These are phyloP conservation scores for Dipodascus albidus DNA, from an alignment of 805 yeast species.

Conservation along the genomic window DNA sequence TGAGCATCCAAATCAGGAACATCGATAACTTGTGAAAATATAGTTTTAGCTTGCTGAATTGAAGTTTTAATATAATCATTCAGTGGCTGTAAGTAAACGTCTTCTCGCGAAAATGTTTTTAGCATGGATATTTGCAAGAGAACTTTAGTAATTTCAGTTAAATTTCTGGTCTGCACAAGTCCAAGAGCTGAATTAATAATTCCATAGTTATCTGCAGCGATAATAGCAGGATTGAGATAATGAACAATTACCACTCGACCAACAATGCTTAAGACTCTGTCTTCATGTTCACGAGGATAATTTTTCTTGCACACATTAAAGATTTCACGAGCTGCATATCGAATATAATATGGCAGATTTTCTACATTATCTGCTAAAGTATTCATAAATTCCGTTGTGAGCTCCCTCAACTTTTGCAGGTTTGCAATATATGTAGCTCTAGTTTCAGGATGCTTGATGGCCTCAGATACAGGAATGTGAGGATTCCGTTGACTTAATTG, in stretches of 20 bases:
- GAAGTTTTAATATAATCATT: constrained; percentile 56
- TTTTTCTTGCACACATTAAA: constrained; percentile 12
- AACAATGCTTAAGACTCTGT: constrained; percentile 50
- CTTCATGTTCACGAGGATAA: constrained; percentile 26
- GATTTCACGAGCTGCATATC: constrained; percentile 40
- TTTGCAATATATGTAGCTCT: constrained; percentile 60
- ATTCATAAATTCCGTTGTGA: constrained; percentile 48
- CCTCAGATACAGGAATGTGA: constrained; percentile 44
- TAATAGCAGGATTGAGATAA: constrained; percentile 27
- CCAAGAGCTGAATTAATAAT: constrained; percentile 28
- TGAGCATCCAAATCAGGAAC: constrained; percentile 45
- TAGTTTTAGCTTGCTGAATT: constrained; percentile 33
- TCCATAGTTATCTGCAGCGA: constrained; percentile 37
- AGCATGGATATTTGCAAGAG: constrained; percentile 56
- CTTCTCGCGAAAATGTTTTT: constrained; percentile 49
- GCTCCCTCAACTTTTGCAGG: constrained; percentile 62
- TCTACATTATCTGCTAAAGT: constrained; percentile 35
- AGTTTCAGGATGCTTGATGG: constrained; percentile 73
- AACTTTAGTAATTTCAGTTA: constrained; percentile 45
- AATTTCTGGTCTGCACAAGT: constrained; percentile 37
- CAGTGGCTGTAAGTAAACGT: constrained; percentile 66
- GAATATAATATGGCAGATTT: constrained; percentile 43
- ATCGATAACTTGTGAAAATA: constrained; percentile 39
- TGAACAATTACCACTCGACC: constrained; percentile 39
- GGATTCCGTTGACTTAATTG: constrained; percentile 27